These are phyloP conservation scores for Cucurbita moschata DNA, from an alignment of 306 rosid genomes.

Conservation along the genomic window DNA sequence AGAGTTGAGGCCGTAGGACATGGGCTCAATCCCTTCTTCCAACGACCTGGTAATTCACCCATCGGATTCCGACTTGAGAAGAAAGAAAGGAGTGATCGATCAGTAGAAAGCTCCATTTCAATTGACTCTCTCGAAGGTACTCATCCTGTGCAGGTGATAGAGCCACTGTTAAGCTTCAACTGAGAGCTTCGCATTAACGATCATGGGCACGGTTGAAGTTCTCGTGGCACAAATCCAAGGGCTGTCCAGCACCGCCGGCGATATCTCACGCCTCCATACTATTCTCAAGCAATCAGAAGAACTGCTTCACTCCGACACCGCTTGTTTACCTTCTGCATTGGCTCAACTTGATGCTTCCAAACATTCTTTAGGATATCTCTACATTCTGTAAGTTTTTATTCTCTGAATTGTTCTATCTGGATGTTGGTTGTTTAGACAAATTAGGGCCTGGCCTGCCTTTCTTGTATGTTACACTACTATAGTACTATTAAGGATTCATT, in stretches of 20 bases:
- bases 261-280: conserved; percentile 44
- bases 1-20: not conserved
- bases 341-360: conserved; percentile 48
- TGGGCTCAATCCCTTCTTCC: not conserved
- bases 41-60: not conserved
- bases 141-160: not conserved
- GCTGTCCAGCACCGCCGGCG: conserved; percentile 39
- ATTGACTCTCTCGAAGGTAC: not conserved
- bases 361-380: conserved; percentile 71
- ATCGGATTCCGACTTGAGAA: not conserved
- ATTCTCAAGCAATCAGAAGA: conserved; percentile 54
- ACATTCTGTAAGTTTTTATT: conserved; percentile 34
- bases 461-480: not conserved
- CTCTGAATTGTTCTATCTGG: not conserved
- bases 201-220: conserved; percentile 28
- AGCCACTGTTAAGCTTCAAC: not conserved
- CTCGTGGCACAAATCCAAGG: conserved; percentile 53
- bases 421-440: not conserved
- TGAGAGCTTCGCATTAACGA: not conserved
- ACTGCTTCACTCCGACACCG: conserved; percentile 37
- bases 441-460: not conserved
- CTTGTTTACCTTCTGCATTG: conserved; percentile 38
- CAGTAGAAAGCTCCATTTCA: not conserved
- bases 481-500: not conserved
- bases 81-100: not conserved